Conservation (phyloP, 2,329 filamentous ascomycete species). For the Phialophora chinensis region DNA sequence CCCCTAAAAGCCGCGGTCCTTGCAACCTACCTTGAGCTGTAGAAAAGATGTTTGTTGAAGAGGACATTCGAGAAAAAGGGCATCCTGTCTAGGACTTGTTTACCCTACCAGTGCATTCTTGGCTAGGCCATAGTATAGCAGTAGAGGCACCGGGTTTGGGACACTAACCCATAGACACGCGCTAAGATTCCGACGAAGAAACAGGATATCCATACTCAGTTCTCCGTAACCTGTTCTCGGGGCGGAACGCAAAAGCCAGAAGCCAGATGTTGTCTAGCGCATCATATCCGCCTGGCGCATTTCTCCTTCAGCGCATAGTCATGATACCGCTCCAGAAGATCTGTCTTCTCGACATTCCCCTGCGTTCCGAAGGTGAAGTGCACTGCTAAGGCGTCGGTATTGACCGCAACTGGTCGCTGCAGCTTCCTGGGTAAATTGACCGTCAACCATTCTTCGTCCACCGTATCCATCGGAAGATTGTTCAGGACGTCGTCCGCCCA, state of each 20-base stretch:
- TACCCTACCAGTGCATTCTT: too few species aligned
- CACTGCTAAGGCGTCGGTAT: constrained; percentile 60
- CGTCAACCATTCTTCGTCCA: constrained; percentile 56
- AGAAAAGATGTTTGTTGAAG: too few species aligned
- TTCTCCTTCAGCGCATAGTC: constrained; percentile 60
- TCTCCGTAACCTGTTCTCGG: neutral
- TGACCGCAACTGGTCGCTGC: constrained; percentile 55
- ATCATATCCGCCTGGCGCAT: constrained; percentile 45
- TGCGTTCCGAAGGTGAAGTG: constrained; percentile 60
- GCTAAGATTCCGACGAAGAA: too few species aligned
- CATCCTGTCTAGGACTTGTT: too few species aligned
- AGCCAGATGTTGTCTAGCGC: neutral
- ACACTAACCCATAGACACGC: too few species aligned
- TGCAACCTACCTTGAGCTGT: too few species aligned
- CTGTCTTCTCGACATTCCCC: constrained; percentile 56
- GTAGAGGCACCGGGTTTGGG: too few species aligned
- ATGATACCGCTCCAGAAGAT: constrained; percentile 61
- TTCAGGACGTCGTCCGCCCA: constrained; percentile 59
- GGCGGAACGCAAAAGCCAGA: neutral
- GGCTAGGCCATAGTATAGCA: too few species aligned
- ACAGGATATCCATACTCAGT: neutral
- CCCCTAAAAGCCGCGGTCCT: too few species aligned
- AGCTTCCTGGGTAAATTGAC: constrained; percentile 48
- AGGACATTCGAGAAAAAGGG: too few species aligned
- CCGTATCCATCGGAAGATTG: constrained; percentile 55